Base-by-base conservation (phyloP, 805 yeast species). In the Starmerella scarabaei region DNA sequence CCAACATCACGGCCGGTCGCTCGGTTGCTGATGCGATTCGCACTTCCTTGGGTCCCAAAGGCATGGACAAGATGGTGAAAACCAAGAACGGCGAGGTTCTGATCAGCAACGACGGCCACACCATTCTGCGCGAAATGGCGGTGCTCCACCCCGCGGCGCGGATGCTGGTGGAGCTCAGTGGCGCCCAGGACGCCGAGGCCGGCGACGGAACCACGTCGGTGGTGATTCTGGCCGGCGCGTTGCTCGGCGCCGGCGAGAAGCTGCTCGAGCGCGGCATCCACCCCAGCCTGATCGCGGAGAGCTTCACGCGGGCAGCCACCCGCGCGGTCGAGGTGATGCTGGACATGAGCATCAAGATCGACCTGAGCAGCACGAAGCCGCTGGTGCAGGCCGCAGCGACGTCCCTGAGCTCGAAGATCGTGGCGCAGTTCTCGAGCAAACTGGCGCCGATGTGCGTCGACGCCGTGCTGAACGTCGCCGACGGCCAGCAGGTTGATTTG, bases 131-230 rank as follows among this genome's bases (percentile, higher is more conserved):
- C 54, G 96, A 91, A 61, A 91, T 91, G 97, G 97, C 98, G 1
- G 93, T 91, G 37, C 71, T 91, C 58, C 98, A 91, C 59, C 99
- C 99, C 2, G 99, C 95, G 2, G 98, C 98, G 1, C 80, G 85
- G 56, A 91, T 91, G 97, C 67, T 75, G n/a, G 98, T 91, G 33
- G 97, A 91, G 58, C 82, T 91, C 21, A 80, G 94, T 44, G 95
- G 86, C 31, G 97, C 98, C 1, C 99, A 91, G 64, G 99, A 91
- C 54, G 80, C 86, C 29, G 99, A 86, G 62, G 98, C 97, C n/a
- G 99, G 99, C 41, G 99, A 91, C 59, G 99, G 99, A 49, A 91
- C 99, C 26, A 91, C 99, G 0, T 79, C 95, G 2, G 98, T 91
- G 24, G 98, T 93, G 21, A 88, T 91, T 40, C 68, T 91, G 47